Evolutionary conservation across 176 grass and related monocot species (phyloP).

Genomic region (Oryza glumipatula): DNA sequence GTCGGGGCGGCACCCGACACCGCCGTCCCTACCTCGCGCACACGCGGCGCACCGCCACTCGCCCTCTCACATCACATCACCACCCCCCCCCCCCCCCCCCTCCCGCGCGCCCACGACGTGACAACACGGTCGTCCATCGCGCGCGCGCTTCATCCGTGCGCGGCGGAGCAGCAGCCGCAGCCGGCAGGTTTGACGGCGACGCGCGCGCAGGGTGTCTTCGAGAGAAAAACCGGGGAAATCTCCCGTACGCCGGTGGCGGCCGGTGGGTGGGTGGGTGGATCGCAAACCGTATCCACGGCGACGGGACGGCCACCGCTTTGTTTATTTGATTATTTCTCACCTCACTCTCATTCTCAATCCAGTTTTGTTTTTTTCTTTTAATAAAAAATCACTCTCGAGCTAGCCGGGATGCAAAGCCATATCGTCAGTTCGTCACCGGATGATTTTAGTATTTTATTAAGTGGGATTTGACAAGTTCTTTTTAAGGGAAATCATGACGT

Average conservation of each 20-base stretch:
- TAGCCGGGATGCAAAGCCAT: too few species aligned
- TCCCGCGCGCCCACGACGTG: background rate
- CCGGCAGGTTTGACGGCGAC: too few species aligned
- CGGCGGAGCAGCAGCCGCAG: too few species aligned
- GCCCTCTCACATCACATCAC: constrained; percentile 29
- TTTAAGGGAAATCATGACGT: background rate
- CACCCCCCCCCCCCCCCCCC: background rate
- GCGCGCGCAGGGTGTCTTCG: too few species aligned
- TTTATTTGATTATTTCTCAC: background rate
- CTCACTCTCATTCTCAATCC: too few species aligned
- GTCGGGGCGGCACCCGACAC: constrained; percentile 30
- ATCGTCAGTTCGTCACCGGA: too few species aligned
- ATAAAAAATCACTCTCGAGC: too few species aligned
- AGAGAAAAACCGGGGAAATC: background rate
- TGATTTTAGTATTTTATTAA: too few species aligned
- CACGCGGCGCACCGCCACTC: background rate
- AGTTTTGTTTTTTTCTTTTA: too few species aligned
- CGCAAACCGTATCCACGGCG: background rate
- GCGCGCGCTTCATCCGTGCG: too few species aligned
- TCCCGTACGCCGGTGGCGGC: background rate
- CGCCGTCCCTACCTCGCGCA: background rate
- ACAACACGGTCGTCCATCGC: background rate
- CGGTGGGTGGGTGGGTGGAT: too few species aligned
- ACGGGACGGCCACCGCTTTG: background rate
- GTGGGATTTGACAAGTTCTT: too few species aligned